Evolutionary conservation across 768 basidiomycete species (phyloP).

Genomic region (Rhodosporidiobolus odoratus): DNA sequence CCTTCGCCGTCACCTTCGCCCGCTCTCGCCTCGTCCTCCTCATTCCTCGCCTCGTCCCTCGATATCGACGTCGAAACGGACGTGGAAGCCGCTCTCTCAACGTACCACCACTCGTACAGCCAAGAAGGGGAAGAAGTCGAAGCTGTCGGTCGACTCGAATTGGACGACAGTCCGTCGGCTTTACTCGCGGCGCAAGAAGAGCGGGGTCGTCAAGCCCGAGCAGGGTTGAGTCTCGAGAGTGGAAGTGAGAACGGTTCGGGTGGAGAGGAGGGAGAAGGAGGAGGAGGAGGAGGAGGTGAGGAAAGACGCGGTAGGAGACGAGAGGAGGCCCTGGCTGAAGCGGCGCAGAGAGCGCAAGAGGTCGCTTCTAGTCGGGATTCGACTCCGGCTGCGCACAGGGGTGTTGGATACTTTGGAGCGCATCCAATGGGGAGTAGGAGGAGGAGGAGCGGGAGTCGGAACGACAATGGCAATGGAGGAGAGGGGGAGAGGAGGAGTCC

Average conservation of each 20-base stretch:
- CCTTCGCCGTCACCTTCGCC: neutral
- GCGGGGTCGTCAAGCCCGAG: too few relatives aligned
- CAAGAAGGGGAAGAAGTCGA: constrained; percentile 16
- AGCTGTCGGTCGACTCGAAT: constrained; percentile 29
- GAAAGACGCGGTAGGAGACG: too few relatives aligned
- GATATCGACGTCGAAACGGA: neutral
- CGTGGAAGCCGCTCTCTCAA: neutral
- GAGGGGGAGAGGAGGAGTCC: neutral
- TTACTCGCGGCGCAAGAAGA: neutral
- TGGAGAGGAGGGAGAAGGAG: too few relatives aligned
- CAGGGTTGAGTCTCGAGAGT: too few relatives aligned
- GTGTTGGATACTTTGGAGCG: constrained; percentile 17
- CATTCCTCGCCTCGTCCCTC: neutral
- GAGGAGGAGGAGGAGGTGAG: too few relatives aligned
- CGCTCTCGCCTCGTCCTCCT: neutral
- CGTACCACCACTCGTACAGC: neutral
- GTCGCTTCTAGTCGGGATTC: constrained; percentile 19
- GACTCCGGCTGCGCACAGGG: constrained; percentile 11
- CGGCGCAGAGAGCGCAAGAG: neutral
- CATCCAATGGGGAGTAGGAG: constrained; percentile 4
- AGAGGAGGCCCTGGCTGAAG: constrained; percentile 3
- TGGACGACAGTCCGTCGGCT: constrained; percentile 5
- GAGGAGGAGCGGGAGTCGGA: neutral
- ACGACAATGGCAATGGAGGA: neutral
- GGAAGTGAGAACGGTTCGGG: too few relatives aligned